A percentile compares a stretch with the other conserved stretches of the same genome.
These are phyloP conservation scores for Trametes polyzona DNA, from an alignment of 1,284 basidiomycete species.

Conservation along the genomic window DNA sequence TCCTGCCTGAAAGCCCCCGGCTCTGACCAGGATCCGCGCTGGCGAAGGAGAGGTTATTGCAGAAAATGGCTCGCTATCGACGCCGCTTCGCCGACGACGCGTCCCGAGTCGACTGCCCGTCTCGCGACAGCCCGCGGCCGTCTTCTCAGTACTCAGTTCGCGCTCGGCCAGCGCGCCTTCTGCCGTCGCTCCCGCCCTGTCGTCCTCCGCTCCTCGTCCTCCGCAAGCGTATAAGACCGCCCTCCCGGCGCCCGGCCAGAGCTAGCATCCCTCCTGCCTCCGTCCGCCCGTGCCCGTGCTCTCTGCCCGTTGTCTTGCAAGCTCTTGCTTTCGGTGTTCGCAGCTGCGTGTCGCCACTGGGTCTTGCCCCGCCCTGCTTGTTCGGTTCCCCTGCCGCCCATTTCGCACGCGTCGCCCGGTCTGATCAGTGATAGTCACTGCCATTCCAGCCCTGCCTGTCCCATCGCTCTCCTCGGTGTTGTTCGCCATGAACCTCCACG, in stretches of 20 bases:
- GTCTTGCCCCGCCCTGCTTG: slow-evolving; percentile 11
- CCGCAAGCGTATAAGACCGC: slow-evolving; percentile 10
- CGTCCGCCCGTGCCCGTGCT: neutral
- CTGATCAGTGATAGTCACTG: slow-evolving; percentile 7
- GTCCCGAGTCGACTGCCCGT: neutral
- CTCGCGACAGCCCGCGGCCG: neutral
- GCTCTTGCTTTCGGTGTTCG: slow-evolving; percentile 10
- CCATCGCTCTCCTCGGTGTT: neutral
- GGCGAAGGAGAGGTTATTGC: neutral
- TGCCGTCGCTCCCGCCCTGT: slow-evolving; percentile 17
- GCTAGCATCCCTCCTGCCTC: neutral
- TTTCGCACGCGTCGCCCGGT: slow-evolving; percentile 17
- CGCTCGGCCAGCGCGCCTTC: slow-evolving; percentile 6
- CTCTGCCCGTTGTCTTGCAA: slow-evolving; percentile 5
- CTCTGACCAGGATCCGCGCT: slow-evolving; percentile 25
- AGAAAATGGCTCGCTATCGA: neutral
- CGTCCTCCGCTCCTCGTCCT: slow-evolving; percentile 2
- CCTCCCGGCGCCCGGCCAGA: neutral
- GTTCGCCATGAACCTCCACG: slow-evolving; percentile 21
- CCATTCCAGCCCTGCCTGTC: neutral
- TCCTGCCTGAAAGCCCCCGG: slow-evolving; percentile 15
- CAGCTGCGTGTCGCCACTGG: neutral
- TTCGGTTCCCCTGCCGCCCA: slow-evolving; percentile 14
- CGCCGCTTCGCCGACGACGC: neutral
- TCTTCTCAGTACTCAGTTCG: too few species aligned